phyloP scores from a whole-genome alignment of 345 rosid genomes.

The Lenwebbia sp. region DNA sequence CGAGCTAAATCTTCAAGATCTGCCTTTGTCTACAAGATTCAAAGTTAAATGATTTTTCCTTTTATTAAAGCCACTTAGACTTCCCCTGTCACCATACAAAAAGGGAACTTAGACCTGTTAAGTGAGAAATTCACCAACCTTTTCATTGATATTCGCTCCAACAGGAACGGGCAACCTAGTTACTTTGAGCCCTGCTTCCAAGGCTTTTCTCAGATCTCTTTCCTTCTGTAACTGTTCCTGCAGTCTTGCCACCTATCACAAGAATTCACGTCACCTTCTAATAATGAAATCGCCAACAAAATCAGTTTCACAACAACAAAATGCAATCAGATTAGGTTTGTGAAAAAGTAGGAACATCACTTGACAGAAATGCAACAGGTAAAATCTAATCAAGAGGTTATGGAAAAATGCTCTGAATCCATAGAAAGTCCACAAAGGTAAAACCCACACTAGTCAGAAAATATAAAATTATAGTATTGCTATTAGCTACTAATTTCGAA shows the following conservation, averaged over 20 bases:
- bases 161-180: constrained; percentile 25
- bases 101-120: background rate
- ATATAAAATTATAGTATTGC: background rate
- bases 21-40: constrained; percentile 38
- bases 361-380: background rate
- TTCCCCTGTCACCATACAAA: background rate
- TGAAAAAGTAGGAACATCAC: background rate
- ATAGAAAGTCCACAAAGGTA: background rate
- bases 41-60: constrained; percentile 5
- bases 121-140: constrained; percentile 26
- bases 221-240: constrained; percentile 71
- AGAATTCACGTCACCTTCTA: background rate
- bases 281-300: background rate
- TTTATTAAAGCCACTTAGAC: background rate
- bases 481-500: background rate
- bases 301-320: background rate
- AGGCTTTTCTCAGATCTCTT: constrained; percentile 44
- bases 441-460: background rate
- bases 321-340: background rate
- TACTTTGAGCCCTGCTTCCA: constrained; percentile 52
- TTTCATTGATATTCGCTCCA: constrained; percentile 37
- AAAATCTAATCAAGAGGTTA: background rate
- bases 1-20: constrained; percentile 54
- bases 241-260: constrained; percentile 66
- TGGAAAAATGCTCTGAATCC: background rate